Evolutionary conservation across 805 yeast species (phyloP).

Genomic region (Monosporozyma aquatica): DNA sequence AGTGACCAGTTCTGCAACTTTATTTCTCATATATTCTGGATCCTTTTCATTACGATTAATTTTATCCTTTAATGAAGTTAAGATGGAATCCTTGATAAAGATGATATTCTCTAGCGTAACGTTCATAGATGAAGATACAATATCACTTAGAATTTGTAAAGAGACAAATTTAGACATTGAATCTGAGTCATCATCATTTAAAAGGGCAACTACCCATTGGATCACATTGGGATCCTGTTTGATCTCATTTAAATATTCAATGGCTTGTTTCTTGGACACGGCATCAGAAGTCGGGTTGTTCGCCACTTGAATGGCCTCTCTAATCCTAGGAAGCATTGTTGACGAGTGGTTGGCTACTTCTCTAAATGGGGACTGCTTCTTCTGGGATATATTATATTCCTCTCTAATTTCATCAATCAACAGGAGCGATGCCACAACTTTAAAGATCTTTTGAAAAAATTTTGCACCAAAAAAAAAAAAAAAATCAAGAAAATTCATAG

Average conservation of each 20-base stretch:
- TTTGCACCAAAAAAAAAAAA: background rate
- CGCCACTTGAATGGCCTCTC: conserved; percentile 82
- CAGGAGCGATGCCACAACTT: background rate
- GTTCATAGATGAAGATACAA: conserved; percentile 6
- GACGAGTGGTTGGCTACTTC: background rate
- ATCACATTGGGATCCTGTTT: conserved; percentile 23
- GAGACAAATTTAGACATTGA: conserved; percentile 28
- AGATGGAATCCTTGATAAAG: conserved; percentile 18
- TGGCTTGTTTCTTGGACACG: conserved; percentile 48
- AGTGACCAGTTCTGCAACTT: conserved; percentile 28
- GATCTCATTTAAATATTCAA: conserved; percentile 25
- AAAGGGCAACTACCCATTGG: conserved; percentile 19
- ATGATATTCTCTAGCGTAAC: conserved; percentile 7
- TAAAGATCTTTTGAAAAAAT: background rate
- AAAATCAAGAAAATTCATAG: no score
- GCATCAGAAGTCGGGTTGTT: conserved; percentile 59
- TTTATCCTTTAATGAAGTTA: conserved; percentile 19
- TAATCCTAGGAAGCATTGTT: conserved; percentile 47
- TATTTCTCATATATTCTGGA: conserved; percentile 29
- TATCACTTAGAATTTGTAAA: conserved; percentile 26
- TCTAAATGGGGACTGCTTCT: background rate
- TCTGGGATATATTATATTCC: background rate
- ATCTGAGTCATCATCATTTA: conserved; percentile 20
- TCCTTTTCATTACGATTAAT: conserved; percentile 13
- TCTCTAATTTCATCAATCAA: background rate